These are phyloP conservation scores for Tulasnella sp. DNA, from an alignment of 768 basidiomycete species.

Conservation along the genomic window DNA sequence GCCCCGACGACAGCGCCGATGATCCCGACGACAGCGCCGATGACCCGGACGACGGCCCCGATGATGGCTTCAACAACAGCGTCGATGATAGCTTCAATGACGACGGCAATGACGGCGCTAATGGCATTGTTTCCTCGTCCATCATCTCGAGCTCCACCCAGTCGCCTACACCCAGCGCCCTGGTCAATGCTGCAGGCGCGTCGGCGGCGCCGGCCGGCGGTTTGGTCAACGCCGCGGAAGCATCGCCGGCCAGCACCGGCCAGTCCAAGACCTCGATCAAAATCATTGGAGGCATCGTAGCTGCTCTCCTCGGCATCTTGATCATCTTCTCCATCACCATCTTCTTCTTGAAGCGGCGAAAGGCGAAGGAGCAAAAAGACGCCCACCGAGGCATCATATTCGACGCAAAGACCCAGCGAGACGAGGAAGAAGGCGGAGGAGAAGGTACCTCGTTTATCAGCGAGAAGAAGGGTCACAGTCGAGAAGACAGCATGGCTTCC, in stretches of 20 bases:
- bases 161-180: not conserved
- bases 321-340: not conserved
- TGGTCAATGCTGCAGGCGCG: not conserved
- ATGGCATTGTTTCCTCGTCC: not conserved
- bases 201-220: not conserved
- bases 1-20: too few relatives aligned
- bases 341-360: constrained; percentile 2
- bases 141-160: not conserved
- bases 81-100: too few relatives aligned
- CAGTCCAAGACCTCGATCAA: not conserved
- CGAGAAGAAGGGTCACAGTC: not conserved
- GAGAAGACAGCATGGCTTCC: not conserved
- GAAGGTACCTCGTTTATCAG: not conserved
- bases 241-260: not conserved
- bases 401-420: not conserved
- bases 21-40: too few relatives aligned
- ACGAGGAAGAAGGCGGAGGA: not conserved
- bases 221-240: not conserved
- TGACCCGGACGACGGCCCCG: too few relatives aligned
- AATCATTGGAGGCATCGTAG: constrained; percentile 3
- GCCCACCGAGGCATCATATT: not conserved
- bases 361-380: not conserved
- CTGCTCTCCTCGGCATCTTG: not conserved
- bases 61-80: too few relatives aligned
- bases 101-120: not conserved